Base-by-base conservation (phyloP, 139 green algal species). In the Coelastrella sp. region DNA sequence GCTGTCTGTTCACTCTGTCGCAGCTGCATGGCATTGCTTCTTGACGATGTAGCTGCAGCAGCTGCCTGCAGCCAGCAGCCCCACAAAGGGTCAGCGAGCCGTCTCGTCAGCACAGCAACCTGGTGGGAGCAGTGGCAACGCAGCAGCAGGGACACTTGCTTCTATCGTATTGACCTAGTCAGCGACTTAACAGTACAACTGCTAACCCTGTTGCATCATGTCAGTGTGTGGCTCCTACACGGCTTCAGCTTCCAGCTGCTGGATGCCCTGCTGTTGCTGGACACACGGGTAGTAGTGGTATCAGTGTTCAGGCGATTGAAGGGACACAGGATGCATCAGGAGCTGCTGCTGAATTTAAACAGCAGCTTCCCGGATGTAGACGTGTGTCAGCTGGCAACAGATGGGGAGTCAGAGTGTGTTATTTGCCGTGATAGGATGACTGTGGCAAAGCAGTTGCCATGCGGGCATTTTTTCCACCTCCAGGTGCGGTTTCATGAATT, bases 381-480 rank as follows among this genome's bases (percentile, higher is more conserved):
- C 68, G 58, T 73, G 73, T 19, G 87, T 11, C 14, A 76, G 80
- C 65, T 92, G 66, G 65, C 71, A 19, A 76, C 58, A 7, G 68
- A 71, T 57, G 68, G 68, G 22, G 64, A 88, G 5, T 75, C 59
- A 54, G 86, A 89, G 19, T 96, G 94, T 88, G 91, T 90, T 71
- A 95, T 96, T 76, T 96, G 94, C 91, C 59, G 88, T 17, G 88
- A 91, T n/a, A 89, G 76, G 13, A 74, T 93, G 82, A 73, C 86
- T 22, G n/a, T 61, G 3, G 84, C 91, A 7, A 94, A 94, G 88
- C 84, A 88, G 84, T 90, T 93, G 83, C 92, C 92, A 7, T 94
- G 92, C 74, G 88, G 92, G 8, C 94, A 96, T 87, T 23, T 93
- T 0, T 97, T 95, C 89, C 95, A 97, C 86, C 74, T 95, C 54